These are phyloP conservation scores for Mycena citricolor DNA, from an alignment of 1,284 basidiomycete genomes.

Conservation along the genomic window DNA sequence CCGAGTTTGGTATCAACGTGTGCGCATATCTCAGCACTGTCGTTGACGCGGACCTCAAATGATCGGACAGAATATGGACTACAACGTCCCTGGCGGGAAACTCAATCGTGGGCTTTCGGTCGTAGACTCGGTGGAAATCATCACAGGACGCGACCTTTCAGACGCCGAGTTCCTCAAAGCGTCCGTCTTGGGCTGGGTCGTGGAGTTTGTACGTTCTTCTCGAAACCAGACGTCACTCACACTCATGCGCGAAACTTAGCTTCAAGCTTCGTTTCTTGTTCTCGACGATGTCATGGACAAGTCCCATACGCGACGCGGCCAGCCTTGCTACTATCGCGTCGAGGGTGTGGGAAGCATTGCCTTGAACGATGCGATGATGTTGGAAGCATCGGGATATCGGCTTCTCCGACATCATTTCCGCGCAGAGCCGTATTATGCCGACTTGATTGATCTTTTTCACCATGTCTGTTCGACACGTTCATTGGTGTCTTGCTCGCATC, in stretches of 20 bases:
- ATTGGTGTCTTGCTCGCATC: too few species aligned
- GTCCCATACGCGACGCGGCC: conserved; percentile 77
- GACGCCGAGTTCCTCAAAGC: conserved; percentile 78
- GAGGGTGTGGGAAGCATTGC: conserved; percentile 72
- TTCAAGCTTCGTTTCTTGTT: conserved; percentile 89
- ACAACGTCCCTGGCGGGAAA: conserved; percentile 87
- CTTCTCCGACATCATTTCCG: conserved; percentile 82
- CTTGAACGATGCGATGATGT: conserved; percentile 87
- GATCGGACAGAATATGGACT: conserved; percentile 66
- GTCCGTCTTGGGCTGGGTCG: conserved; percentile 82
- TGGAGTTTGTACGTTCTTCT: conserved; percentile 67
- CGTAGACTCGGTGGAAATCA: conserved; percentile 79
- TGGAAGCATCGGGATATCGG: conserved; percentile 82
- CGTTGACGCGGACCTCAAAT: too few species aligned
- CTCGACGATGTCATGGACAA: conserved; percentile 89
- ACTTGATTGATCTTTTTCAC: conserved; percentile 77
- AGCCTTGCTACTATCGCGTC: conserved; percentile 82
- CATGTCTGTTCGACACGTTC: conserved; percentile 50
- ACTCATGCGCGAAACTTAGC: conserved; percentile 38
- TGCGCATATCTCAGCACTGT: background rate
- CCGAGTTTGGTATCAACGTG: conserved; percentile 17
- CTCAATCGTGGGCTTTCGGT: conserved; percentile 85
- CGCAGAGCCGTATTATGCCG: conserved; percentile 67
- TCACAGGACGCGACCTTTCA: conserved; percentile 53
- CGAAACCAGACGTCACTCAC: too few species aligned